Base-by-base conservation (phyloP, 129 eudicot species). In the Smallanthus sonchifolius region DNA sequence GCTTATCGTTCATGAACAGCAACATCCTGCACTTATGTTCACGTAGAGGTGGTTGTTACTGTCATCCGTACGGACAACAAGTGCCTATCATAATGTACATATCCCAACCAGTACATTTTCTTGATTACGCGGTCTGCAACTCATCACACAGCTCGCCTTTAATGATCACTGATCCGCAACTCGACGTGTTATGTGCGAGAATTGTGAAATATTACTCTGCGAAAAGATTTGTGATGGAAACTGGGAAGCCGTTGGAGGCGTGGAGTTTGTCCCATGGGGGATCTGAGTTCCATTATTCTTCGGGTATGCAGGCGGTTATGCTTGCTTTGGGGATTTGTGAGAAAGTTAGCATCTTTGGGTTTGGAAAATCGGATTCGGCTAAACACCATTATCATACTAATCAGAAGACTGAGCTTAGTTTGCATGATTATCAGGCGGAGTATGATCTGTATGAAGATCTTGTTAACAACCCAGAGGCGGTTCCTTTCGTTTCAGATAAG, bases 271-370 rank as follows among this genome's bases (percentile, higher is more conserved):
- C 79, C 15, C 96, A 91, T 72, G 97, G 87, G 0, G 96, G 97
- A 10, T 24, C 81, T 2, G 77, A 81, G 20, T 95, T 95, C 61
- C 99, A 95, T 78, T 91, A 95, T 70, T 95, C 99, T 5, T 95
- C 99, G 2, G 97, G 99, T 20, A 88, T 91, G 97, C 99, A 95
- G 70, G 99, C 99, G 15, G 76, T 95, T 35, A 87, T 91, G 96
- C 65, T 88, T 48, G 96, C 96, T 44, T 54, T 95, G 59, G 96
- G 96, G 16, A 51, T 87, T 7, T 95, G 99, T 63, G 92, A 88
- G 13, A 80, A 77, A 62, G 94, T 95, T 54, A 75, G 92, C 48
- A 45, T 95, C 48, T 95, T 83, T 49, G 99, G 99, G 28, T 95
- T 95, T 51, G 99, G 99, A n/a, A 91, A 87, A 57, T 87, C 95